These are phyloP conservation scores for Pythium coloratum DNA, from an alignment of 352 stramenopile species.

Conservation along the genomic window DNA sequence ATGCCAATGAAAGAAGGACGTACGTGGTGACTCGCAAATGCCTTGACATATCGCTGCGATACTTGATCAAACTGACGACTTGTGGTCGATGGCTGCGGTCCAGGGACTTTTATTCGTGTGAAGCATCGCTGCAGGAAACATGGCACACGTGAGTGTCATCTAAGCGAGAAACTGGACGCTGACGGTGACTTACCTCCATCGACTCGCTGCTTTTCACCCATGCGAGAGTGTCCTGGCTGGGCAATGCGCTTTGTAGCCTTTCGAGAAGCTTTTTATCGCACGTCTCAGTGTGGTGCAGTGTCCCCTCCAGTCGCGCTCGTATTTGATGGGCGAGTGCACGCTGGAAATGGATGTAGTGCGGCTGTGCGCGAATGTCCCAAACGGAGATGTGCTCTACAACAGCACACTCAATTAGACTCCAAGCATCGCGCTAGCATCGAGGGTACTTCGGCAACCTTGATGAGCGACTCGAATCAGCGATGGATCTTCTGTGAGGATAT, in stretches of 20 bases:
- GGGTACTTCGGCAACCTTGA: slow-evolving; percentile 17
- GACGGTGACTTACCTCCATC: neutral
- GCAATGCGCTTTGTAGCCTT: neutral
- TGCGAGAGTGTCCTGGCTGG: neutral
- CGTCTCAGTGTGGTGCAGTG: slow-evolving; percentile 16
- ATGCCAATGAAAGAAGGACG: neutral
- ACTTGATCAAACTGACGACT: slow-evolving; percentile 10
- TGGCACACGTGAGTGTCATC: neutral
- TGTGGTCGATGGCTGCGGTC: neutral
- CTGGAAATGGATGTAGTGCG: slow-evolving; percentile 38
- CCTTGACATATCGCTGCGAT: slow-evolving; percentile 4
- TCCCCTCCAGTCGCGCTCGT: slow-evolving; percentile 26
- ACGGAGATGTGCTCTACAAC: slow-evolving; percentile 42
- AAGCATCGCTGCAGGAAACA: neutral
- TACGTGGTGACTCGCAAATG: slow-evolving; percentile 6
- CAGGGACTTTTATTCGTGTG: neutral
- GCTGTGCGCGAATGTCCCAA: slow-evolving; percentile 39
- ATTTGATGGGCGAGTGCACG: slow-evolving; percentile 44
- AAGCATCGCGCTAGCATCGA: neutral
- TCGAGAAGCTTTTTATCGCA: neutral
- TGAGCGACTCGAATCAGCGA: slow-evolving; percentile 17
- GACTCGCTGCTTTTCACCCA: neutral
- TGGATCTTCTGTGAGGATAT: slow-evolving; percentile 7
- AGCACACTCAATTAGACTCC: slow-evolving; percentile 26
- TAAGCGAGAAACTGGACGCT: neutral